Conservation (phyloP, 192 early-diverging fungal species). For the Jimgerdemannia lactiflua region DNA sequence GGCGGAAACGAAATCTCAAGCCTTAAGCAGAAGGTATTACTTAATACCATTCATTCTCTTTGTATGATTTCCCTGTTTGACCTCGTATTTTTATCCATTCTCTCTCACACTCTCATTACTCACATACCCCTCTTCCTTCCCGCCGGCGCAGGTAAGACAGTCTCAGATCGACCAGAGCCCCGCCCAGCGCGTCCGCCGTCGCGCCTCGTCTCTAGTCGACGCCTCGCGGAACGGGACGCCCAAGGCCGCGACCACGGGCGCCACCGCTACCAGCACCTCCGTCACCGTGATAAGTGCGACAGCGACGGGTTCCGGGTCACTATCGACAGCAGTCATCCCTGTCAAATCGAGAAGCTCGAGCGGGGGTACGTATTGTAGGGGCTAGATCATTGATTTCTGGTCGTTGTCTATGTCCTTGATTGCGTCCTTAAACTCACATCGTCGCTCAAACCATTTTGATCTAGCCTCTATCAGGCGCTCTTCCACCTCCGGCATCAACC, state of each 20-base stretch:
- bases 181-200: too few species aligned
- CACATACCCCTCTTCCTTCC: too few species aligned
- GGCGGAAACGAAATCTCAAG: constrained; percentile 30
- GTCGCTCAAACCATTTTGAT: not conserved
- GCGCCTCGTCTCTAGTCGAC: not conserved
- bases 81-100: too few species aligned
- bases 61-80: too few species aligned
- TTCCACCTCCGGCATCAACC: not conserved
- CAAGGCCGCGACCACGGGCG: not conserved
- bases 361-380: not conserved
- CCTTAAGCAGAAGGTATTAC: constrained; percentile 15
- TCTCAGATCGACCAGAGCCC: not conserved
- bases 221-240: not conserved
- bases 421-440: too few species aligned
- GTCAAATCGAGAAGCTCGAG: not conserved
- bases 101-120: too few species aligned
- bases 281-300: not conserved
- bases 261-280: too few species aligned
- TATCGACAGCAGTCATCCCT: not conserved
- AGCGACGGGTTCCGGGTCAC: too few species aligned
- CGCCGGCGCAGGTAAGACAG: not conserved
- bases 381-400: too few species aligned
- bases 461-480: not conserved
- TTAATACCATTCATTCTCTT: too few species aligned
- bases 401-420: too few species aligned